These are phyloP conservation scores for Citeromyces matritensis DNA, from an alignment of 805 yeast species.

Conservation along the genomic window DNA sequence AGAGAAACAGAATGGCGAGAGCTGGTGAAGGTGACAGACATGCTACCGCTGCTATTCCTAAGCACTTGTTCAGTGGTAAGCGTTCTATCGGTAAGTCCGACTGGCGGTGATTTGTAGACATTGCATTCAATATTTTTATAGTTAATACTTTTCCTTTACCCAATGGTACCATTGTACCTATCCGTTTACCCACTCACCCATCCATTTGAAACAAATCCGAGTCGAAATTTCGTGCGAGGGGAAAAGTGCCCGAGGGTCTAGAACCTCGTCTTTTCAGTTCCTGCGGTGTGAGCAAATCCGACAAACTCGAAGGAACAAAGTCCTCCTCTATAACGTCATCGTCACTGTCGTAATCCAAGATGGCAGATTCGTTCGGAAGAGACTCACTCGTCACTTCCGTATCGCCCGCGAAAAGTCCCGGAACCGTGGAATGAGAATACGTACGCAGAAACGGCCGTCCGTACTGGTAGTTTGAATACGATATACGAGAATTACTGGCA, in stretches of 20 bases:
- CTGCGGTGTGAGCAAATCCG: constrained; percentile 73
- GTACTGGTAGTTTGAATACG: not conserved
- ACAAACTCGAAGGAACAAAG: constrained; percentile 66
- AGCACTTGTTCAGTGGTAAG: constrained; percentile 93
- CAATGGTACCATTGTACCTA: constrained; percentile 6
- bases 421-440: not conserved
- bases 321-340: constrained; percentile 40
- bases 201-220: constrained; percentile 7
- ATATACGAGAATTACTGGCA: constrained; percentile 3
- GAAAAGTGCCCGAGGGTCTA: constrained; percentile 20
- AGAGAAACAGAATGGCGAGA: constrained; percentile 82
- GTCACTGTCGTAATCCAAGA: constrained; percentile 7
- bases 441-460: too few species aligned
- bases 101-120: constrained; percentile 41
- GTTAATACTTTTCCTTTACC: constrained; percentile 3
- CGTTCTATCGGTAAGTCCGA: constrained; percentile 91
- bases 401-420: too few species aligned
- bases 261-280: constrained; percentile 62
- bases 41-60: constrained; percentile 70
- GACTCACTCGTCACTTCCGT: not conserved
- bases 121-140: constrained; percentile 1
- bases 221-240: not conserved
- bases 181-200: constrained; percentile 22
- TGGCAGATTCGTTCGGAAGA: constrained; percentile 4
- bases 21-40: constrained; percentile 96